Evolutionary conservation across 345 rosid genomes (phyloP).

Genomic region (Euclidium syriacum): DNA sequence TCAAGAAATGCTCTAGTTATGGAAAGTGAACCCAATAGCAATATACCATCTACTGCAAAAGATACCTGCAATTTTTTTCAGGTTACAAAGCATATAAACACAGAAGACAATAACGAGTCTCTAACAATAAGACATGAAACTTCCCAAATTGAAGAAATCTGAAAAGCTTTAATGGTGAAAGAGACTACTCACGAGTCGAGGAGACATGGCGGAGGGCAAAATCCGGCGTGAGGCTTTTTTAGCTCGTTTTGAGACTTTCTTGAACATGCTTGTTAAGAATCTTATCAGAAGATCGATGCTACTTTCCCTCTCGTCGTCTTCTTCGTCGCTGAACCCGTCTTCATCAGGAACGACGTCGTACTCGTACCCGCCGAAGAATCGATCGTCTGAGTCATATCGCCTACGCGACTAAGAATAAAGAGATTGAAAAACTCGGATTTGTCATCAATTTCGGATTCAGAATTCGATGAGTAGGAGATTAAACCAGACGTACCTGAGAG

Average conservation of each 20-base stretch:
- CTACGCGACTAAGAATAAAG: conserved; percentile 38
- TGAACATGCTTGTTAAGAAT: conserved; percentile 57
- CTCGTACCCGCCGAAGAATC: conserved; percentile 37
- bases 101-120: too few species aligned
- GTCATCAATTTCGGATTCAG: background rate
- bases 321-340: conserved; percentile 37
- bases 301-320: conserved; percentile 58
- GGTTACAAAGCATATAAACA: background rate
- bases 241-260: conserved; percentile 60
- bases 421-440: background rate
- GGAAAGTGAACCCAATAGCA: conserved; percentile 62
- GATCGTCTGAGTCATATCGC: conserved; percentile 33
- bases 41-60: conserved; percentile 80
- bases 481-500: conserved; percentile 19
- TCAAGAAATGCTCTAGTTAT: conserved; percentile 64
- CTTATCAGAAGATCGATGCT: conserved; percentile 64
- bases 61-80: conserved; percentile 40
- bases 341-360: conserved; percentile 18
- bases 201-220: conserved; percentile 58
- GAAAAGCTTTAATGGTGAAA: background rate
- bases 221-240: conserved; percentile 65
- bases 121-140: background rate
- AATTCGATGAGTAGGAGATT: background rate
- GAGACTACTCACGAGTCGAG: conserved; percentile 46
- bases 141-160: background rate